Evolutionary conservation across 768 basidiomycete species (phyloP).

Genomic region (Phylloporus scabripes): DNA sequence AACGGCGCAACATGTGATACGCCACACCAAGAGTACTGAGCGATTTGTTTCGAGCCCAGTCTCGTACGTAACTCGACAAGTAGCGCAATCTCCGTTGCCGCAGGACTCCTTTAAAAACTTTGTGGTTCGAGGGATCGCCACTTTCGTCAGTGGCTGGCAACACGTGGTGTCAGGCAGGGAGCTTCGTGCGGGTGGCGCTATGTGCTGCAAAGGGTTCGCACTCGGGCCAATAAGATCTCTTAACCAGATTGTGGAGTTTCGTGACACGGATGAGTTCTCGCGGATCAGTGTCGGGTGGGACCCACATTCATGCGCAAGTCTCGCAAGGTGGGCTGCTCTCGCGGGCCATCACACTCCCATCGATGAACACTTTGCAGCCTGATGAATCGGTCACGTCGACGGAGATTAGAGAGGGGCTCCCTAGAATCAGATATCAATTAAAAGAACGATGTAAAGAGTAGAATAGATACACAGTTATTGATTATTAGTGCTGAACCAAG

Average conservation of each 20-base stretch:
- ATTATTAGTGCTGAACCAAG: slow-evolving; percentile 3
- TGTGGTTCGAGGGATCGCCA: slow-evolving; percentile 14
- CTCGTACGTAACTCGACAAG: slow-evolving; percentile 14
- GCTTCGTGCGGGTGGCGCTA: slow-evolving; percentile 15
- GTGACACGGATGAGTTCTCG: slow-evolving; percentile 1
- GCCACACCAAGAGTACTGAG: slow-evolving; percentile 2
- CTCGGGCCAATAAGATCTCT: not conserved
- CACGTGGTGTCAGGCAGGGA: slow-evolving; percentile 23
- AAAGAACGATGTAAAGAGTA: slow-evolving; percentile 11
- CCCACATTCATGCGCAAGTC: not conserved
- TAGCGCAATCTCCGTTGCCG: slow-evolving; percentile 18
- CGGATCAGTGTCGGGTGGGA: not conserved
- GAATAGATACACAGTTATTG: slow-evolving; percentile 10
- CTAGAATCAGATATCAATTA: slow-evolving; percentile 11
- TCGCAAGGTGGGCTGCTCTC: not conserved
- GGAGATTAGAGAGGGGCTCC: slow-evolving; percentile 19
- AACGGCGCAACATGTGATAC: slow-evolving; percentile 2
- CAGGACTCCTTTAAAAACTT: slow-evolving; percentile 2
- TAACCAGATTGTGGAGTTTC: slow-evolving; percentile 6
- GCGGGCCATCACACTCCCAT: not conserved
- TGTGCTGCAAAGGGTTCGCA: slow-evolving; percentile 1
- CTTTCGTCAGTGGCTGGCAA: slow-evolving; percentile 12
- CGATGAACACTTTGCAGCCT: not conserved
- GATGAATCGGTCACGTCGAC: slow-evolving; percentile 4
- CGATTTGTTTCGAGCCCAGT: slow-evolving; percentile 5